Evolutionary conservation across 202 grass and related monocot species (phyloP), one percentile per base, ranked within the genome.

Genomic region (Elaeis oleifera): DNA sequence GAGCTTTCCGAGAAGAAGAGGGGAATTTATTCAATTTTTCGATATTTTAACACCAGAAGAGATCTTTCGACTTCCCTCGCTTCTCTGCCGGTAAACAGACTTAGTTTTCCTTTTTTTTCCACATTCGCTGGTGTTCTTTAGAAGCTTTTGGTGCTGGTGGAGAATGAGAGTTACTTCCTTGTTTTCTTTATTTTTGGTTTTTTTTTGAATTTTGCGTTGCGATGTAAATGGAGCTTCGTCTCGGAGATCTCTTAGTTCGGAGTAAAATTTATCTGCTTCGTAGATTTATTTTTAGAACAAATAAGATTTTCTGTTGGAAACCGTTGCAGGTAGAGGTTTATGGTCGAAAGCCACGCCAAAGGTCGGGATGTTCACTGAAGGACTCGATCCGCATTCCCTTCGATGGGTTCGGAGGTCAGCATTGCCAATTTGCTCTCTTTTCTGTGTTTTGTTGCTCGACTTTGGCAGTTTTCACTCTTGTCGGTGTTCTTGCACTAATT

Each of bases 401-500:
- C 80, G 87, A 73, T 99, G 94, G 94, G 88, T 99, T 79, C 88
- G 77, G 74, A 94, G 85, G 94, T 85, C 25, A 74, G 78, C 51
- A 61, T 53, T 17, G 61, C 57, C 18, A 61, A 49, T 55, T 61
- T 29, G 23, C 3, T 64, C 50, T 39, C 57, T 15, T 59, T 60
- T 53, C 59, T 60, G 59, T 52, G 19, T 29, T 77, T 53, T 69
- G 60, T 83, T 54, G 73, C 31, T 9, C 31, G 24, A 56, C 24
- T 60, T 66, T 61, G 9, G 6, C 21, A 19, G 11, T 19, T 28
- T 50, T 74, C 6, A 44, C 1, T 44, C 36, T 44, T 44, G 9
- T 14, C 11, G 8, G 2, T 13, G 36, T 44, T 44, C 11, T 44
- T 11, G 36, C 11, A 44, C 36, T 44, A 44, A 44, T 44, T 13